phyloP scores from a whole-genome alignment of 1,284 basidiomycete genomes.

The Sporisorium graminicola region DNA sequence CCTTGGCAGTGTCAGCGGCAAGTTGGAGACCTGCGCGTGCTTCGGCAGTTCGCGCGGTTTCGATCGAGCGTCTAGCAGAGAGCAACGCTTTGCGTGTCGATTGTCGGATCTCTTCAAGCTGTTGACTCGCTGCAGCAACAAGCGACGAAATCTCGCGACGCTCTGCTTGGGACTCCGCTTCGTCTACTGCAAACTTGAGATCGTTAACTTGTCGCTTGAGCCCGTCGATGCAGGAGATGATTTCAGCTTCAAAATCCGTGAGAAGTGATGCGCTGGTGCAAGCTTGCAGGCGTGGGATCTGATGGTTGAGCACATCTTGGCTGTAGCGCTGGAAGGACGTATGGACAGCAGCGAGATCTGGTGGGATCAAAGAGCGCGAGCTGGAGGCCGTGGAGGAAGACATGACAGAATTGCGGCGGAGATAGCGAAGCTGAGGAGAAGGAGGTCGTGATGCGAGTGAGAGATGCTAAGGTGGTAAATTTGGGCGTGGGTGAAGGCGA shows the following conservation, averaged over 20 bases:
- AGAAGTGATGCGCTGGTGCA: conserved; percentile 39
- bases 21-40: conserved; percentile 36
- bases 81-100: conserved; percentile 34
- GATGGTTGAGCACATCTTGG: conserved; percentile 47
- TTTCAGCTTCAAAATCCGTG: conserved; percentile 47
- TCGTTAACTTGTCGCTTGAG: conserved; percentile 48
- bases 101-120: conserved; percentile 43
- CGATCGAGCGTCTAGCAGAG: conserved; percentile 32
- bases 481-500: background rate
- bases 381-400: conserved; percentile 16
- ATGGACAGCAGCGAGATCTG: conserved; percentile 37
- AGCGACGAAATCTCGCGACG: conserved; percentile 28
- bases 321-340: conserved; percentile 41
- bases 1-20: conserved; percentile 49
- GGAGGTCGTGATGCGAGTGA: background rate
- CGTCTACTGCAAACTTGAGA: conserved; percentile 53
- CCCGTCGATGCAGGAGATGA: conserved; percentile 48
- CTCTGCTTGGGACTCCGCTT: conserved; percentile 42
- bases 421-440: background rate
- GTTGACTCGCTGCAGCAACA: conserved; percentile 6
- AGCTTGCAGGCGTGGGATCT: conserved; percentile 40
- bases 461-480: background rate
- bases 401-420: background rate
- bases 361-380: conserved; percentile 26
- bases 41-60: conserved; percentile 27